These are phyloP conservation scores for Vachellia pachyceras DNA, from an alignment of 306 rosid species.

Conservation along the genomic window DNA sequence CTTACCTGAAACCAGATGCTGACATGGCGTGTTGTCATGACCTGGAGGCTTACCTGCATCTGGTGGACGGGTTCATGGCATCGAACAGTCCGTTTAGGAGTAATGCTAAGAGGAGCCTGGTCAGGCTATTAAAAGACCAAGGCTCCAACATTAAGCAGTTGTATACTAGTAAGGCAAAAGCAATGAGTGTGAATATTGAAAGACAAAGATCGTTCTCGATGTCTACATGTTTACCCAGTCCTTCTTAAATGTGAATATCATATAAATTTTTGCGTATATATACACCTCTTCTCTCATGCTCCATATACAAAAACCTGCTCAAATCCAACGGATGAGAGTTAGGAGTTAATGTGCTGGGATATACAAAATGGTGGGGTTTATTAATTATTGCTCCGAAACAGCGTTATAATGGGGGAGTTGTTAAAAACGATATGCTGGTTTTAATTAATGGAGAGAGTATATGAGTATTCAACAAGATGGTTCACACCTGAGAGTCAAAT, in stretches of 20 bases:
- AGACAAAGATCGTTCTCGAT: conserved; percentile 49
- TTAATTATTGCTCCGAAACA: background rate
- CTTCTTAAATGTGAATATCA: conserved; percentile 52
- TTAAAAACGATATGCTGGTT: background rate
- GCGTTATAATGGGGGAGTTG: background rate
- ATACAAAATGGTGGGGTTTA: background rate
- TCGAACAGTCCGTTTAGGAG: conserved; percentile 83
- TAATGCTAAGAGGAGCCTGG: conserved; percentile 86
- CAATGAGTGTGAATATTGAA: conserved; percentile 57
- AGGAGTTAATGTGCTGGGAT: background rate
- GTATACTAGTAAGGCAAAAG: conserved; percentile 76
- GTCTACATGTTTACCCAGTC: conserved; percentile 74
- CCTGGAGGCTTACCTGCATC: conserved; percentile 85
- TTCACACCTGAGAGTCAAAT: background rate
- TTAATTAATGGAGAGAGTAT: background rate
- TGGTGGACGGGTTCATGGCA: conserved; percentile 90
- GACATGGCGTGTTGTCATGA: conserved; percentile 93
- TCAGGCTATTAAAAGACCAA: conserved; percentile 73
- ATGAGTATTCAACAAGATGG: background rate
- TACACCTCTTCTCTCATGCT: background rate
- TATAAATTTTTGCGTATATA: background rate
- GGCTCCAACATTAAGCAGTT: conserved; percentile 74
- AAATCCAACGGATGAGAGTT: background rate
- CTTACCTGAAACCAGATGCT: conserved; percentile 82
- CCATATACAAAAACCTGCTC: background rate